Evolutionary conservation across 2,329 filamentous ascomycete species (phyloP), one percentile per base, ranked within the genome.

Genomic region (Xylariaceae sp.): DNA sequence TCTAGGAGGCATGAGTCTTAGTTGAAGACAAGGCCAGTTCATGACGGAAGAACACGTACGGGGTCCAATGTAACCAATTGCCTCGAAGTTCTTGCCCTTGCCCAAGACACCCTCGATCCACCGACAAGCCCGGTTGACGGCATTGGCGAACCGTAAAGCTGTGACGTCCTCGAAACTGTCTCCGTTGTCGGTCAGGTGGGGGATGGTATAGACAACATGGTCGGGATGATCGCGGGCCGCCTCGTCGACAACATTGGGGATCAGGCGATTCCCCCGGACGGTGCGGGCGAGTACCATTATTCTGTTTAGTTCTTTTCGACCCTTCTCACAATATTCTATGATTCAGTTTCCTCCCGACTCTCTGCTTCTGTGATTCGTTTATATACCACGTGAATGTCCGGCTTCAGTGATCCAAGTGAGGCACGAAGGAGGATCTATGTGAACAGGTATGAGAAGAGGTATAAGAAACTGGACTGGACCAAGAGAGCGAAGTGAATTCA

Each of bases 91-190:
- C 56, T 65, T 63, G 44, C 64, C 60, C 59, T 45, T 59, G 15
- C 62, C 59, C 4, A 67, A 34, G 41, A 63, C 57, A 45, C 64
- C 51, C 53, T 67, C 65, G 35, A 67, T 60, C 64, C 64, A 67
- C 44, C 61, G 62, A 34, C 62, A 62, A 10, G 64, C 59, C 4
- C 65, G 56, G 53, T 67, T 67, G 34, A 67, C 59, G 35, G 64
- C 65, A 57, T 67, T 67, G 56, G 65, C 64, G 59, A 67, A 67
- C 15, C 61, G 62, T 13, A 62, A 52, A 15, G 65, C 65, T 4
- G 65, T 63, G 41, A 67, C 59, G 35, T 67, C 62, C 53, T 65
- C 65, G 56, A 67, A 67, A 50, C 60, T 62, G 55, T 67, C 65
- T 45, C 64, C 64, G 8, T 59, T 7, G 52, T 67, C 65, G 57